phyloP scores from a whole-genome alignment of 2,329 filamentous ascomycete species.

The Annulohypoxylon truncatum region DNA sequence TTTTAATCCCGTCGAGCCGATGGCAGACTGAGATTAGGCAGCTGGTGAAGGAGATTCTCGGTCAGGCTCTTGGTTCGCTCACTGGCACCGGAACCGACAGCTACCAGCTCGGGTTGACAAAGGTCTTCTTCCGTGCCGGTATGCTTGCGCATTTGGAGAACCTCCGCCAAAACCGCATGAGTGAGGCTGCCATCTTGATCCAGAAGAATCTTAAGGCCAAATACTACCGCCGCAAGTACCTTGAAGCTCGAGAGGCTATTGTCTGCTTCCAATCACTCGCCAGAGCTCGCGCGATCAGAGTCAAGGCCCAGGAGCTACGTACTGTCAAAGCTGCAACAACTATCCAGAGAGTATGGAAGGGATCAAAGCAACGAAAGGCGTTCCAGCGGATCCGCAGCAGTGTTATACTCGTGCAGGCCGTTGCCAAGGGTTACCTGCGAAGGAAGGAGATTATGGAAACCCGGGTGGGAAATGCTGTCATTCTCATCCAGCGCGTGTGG shows the following conservation, averaged over 20 bases:
- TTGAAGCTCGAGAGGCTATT: constrained; percentile 86
- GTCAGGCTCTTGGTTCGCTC: constrained; percentile 84
- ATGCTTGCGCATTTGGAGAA: constrained; percentile 99
- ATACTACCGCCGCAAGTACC: constrained; percentile 91
- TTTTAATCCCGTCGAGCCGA: constrained; percentile 88
- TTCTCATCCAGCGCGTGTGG: constrained; percentile 92
- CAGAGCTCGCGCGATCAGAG: constrained; percentile 82
- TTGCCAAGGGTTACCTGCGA: constrained; percentile 90
- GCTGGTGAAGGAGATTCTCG: constrained; percentile 93
- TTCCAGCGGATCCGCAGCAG: constrained; percentile 84
- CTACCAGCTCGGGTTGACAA: constrained; percentile 96
- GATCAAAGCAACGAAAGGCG: constrained; percentile 85
- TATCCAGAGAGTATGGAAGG: constrained; percentile 95
- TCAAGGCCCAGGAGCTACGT: constrained; percentile 81
- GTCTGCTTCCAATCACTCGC: constrained; percentile 81
- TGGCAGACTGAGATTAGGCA: constrained; percentile 95
- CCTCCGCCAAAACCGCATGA: constrained; percentile 87
- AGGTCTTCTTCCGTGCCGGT: constrained; percentile 99
- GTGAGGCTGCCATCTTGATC: constrained; percentile 95
- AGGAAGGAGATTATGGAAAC: constrained; percentile 94
- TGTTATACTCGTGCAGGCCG: constrained; percentile 87
- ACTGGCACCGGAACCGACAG: constrained; percentile 84
- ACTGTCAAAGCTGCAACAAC: constrained; percentile 89
- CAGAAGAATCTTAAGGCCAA: constrained; percentile 98
- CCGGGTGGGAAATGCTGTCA: constrained; percentile 88